Percentiles rank a stretch among this genome's conserved stretches.
These are phyloP conservation scores for Lolium rigidum DNA, from an alignment of 176 grass and related monocot species.

Conservation along the genomic window DNA sequence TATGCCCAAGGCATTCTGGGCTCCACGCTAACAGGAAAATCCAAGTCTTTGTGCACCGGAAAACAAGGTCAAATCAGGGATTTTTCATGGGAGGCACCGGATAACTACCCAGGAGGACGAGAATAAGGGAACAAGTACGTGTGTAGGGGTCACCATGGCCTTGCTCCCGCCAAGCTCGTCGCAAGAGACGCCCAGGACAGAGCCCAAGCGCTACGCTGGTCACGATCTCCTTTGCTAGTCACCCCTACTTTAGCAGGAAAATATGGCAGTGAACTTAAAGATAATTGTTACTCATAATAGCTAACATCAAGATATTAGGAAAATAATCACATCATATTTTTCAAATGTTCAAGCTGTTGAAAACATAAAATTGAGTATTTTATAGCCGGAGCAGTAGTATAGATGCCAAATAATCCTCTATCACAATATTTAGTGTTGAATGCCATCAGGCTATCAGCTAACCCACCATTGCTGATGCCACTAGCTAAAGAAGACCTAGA, in stretches of 20 bases:
- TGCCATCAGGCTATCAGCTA: constrained; percentile 76
- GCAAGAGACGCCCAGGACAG: too few species aligned
- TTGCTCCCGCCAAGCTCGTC: too few species aligned
- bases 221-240: too few species aligned
- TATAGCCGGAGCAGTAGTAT: constrained; percentile 42
- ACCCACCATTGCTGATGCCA: constrained; percentile 70
- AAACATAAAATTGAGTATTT: constrained; percentile 22
- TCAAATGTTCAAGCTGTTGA: constrained; percentile 19
- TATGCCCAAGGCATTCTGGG: too few species aligned
- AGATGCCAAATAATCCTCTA: constrained; percentile 91
- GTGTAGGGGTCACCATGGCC: too few species aligned
- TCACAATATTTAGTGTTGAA: constrained; percentile 97
- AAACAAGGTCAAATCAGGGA: too few species aligned
- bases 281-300: neutral
- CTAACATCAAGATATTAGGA: neutral
- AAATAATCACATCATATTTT: constrained; percentile 20
- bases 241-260: neutral
- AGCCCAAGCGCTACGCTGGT: too few species aligned
- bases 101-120: too few species aligned
- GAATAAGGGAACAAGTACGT: too few species aligned
- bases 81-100: too few species aligned
- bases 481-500: constrained; percentile 83
- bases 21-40: too few species aligned
- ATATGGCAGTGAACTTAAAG: neutral
- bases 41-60: too few species aligned